Evolutionary conservation across 495 filamentous ascomycete genomes (phyloP), one percentile per base, ranked within the genome.

Genomic region (Tuber microsphaerosporum): DNA sequence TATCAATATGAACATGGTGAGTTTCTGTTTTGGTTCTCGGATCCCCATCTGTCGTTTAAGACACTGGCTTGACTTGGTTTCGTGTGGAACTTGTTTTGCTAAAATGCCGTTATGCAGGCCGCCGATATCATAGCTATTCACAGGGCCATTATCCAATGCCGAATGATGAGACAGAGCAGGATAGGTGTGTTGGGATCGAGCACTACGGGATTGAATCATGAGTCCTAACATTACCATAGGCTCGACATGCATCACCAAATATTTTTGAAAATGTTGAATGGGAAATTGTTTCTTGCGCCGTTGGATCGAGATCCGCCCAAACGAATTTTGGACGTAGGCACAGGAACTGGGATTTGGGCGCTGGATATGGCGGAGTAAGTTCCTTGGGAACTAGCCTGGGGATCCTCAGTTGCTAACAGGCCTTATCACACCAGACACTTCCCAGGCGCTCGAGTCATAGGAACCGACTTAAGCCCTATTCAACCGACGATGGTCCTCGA

Each of bases 401-500:
- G n/a, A 61, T 10, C 56, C 56, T 34, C 56, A 34, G 26, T 34
- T 65, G 26, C 26, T 65, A 65, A 65, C 56, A 16, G 56, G 26
- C 56, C 26, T 34, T 65, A 65, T 34, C 56, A 65, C 56, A 31
- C 69, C 34, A 79, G 77, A 48, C 42, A 44, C 22, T 75, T 78
- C 56, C 80, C 80, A 0, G 43, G 56, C 1, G 75, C 80, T 19
- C 70, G 71, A 9, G 79, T 81, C 42, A 73, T 81, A 19, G 80
- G 80, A 2, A 78, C 74, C 2, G 80, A 81, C 69, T 46, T 81
- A 51, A 78, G 75, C 9, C 70, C 80, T 14, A 81, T 81, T 45
- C 80, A 81, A 70, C 80, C 80, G 12, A 81, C 81, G 20, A 86
- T 84, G 81, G 85, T 87, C 19, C 86, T 87, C 9, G 85, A 86